Percentiles rank a stretch among this genome's conserved stretches.
Evolutionary conservation across 1,139 yeast species (phyloP).

Genomic region (Sugiyamaella castrensis): DNA sequence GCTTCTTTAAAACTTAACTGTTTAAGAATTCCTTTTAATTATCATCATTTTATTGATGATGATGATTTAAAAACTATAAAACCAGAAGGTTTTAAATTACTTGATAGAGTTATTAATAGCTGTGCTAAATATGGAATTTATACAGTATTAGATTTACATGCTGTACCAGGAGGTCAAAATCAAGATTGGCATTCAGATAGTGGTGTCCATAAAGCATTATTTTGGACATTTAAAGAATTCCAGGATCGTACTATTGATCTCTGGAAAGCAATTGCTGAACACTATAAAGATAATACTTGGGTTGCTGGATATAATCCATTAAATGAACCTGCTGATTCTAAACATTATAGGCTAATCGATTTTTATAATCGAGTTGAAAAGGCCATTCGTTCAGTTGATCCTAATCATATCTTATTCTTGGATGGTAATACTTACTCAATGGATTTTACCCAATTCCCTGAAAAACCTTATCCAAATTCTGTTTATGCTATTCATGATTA

Average conservation of each 20-base stretch:
- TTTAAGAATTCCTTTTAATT: conserved; percentile 48
- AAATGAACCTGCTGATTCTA: conserved; percentile 46
- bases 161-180: conserved; percentile 49
- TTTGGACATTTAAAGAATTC: conserved; percentile 47
- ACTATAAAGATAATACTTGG: conserved; percentile 45
- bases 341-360: conserved; percentile 40
- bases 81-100: conserved; percentile 43
- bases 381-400: conserved; percentile 42
- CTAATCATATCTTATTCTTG: conserved; percentile 45
- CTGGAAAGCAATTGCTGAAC: conserved; percentile 44
- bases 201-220: conserved; percentile 43
- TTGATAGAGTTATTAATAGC: conserved; percentile 43
- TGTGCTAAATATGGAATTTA: conserved; percentile 43
- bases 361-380: conserved; percentile 40
- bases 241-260: conserved; percentile 44
- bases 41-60: conserved; percentile 47
- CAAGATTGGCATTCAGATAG: conserved; percentile 51
- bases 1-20: conserved; percentile 44
- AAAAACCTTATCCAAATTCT: conserved; percentile 37
- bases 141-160: conserved; percentile 46
- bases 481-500: conserved; percentile 49
- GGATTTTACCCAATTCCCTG: conserved; percentile 47
- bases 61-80: conserved; percentile 42
- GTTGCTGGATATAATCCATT: conserved; percentile 50
- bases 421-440: conserved; percentile 49